Evolutionary conservation across 495 filamentous ascomycete genomes (phyloP), one percentile per base, ranked within the genome.

Genomic region (Aspergillus haitiensis): DNA sequence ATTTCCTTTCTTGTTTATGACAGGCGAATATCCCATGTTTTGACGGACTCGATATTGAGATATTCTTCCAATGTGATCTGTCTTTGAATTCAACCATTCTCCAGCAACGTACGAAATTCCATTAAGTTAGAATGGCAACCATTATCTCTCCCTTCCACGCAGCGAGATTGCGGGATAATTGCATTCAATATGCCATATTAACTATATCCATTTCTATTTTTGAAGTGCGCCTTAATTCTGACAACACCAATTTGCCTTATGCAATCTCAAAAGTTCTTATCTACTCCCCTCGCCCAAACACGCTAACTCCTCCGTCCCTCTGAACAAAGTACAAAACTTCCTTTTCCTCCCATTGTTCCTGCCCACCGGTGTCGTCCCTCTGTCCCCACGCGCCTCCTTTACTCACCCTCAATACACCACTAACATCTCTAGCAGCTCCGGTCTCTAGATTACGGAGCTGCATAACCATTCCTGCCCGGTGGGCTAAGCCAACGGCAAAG

Each of bases 381-480:
- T 68, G 70, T 35, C 66, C 73, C 63, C 69, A 76, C 31, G 75
- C 80, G 52, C 77, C 80, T 6, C 86, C 85, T 21, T 75, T 78
- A 8, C 88, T 91, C 52, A 95, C 82, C 64, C 93, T 82, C 55
- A 97, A 62, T 37, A 97, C 90, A 8, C 94, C 93, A 76, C 89
- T 96, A 27, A 97, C 90, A 78, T 98, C 93, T 71, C 81, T 88
- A 52, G 93, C 94, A 13, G 85, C 81, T 1, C 93, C 93, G 0
- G 91, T 96, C 65, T 93, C 90, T 59, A 98, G 72, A 60, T 83
- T 79, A 47, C 91, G 80, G 32, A 93, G 72, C 60, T 89, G 85
- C 69, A 93, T 79, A 1, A 90, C 77, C 57, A 81, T 79, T 8
- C 78, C 67, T 9, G 94, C 91, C 65, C 85, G 78, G 72, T 97